These are phyloP conservation scores for Vachellia collinsii DNA, from an alignment of 306 rosid species.

Conservation along the genomic window DNA sequence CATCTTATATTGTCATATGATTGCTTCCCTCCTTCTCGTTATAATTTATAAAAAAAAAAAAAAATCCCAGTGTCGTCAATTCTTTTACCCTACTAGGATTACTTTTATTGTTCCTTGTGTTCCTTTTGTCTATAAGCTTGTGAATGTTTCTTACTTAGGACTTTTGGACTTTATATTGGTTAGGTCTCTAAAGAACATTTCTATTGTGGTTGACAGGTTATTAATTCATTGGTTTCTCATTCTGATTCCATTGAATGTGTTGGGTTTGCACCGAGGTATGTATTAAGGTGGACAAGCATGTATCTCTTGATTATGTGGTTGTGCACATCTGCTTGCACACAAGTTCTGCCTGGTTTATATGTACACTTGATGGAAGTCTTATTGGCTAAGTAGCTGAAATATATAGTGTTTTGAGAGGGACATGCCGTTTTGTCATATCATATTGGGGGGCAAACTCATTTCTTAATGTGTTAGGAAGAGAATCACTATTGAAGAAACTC, in stretches of 20 bases:
- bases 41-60: not conserved
- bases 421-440: not conserved
- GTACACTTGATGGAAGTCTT: not conserved
- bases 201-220: slow-evolving; percentile 62
- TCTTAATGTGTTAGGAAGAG: not conserved
- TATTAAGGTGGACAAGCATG: slow-evolving; percentile 26
- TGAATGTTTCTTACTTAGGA: not conserved
- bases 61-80: not conserved
- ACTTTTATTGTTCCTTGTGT: not conserved
- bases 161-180: slow-evolving; percentile 15
- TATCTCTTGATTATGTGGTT: slow-evolving; percentile 19
- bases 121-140: slow-evolving; percentile 24
- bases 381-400: no score
- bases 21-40: not conserved
- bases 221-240: slow-evolving; percentile 65
- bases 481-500: not conserved
- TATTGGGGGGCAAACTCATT: not conserved
- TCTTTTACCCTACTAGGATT: not conserved
- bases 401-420: not conserved
- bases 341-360: not conserved
- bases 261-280: slow-evolving; percentile 71
- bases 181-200: slow-evolving; percentile 31
- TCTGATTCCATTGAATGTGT: slow-evolving; percentile 81
- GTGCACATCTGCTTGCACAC: slow-evolving; percentile 23
- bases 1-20: slow-evolving; percentile 1